These are phyloP conservation scores for Neofusicoccum kwambonambiense DNA, from an alignment of 2,329 filamentous ascomycete species.

Conservation along the genomic window DNA sequence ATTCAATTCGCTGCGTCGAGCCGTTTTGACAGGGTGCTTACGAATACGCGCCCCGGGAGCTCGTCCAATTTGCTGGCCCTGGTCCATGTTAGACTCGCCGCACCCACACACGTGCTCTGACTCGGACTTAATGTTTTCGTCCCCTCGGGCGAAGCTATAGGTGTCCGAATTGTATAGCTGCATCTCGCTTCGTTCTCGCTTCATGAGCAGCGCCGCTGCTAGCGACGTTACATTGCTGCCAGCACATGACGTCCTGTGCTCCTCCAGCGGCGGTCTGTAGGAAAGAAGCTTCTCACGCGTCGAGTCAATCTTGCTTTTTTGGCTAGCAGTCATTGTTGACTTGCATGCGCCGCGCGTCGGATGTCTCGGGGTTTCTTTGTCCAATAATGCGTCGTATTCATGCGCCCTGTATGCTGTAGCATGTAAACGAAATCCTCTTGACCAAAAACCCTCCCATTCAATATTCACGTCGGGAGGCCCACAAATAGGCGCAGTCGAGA, in stretches of 20 bases:
- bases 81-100: too few species aligned
- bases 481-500: not conserved
- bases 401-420: constrained; percentile 4
- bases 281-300: not conserved
- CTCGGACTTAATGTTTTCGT: too few species aligned
- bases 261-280: too few species aligned
- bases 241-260: not conserved
- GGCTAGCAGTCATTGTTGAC: not conserved
- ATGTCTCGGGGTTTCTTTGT: not conserved
- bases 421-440: not conserved
- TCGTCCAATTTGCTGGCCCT: too few species aligned
- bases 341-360: not conserved
- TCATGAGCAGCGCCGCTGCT: not conserved
- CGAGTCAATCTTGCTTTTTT: not conserved
- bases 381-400: constrained; percentile 6
- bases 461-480: not conserved
- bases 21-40: not conserved
- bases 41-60: not conserved
- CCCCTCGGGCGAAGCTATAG: not conserved
- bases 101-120: too few species aligned
- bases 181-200: not conserved
- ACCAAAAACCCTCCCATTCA: not conserved
- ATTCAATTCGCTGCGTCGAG: not conserved
- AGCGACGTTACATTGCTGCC: constrained; percentile 4
- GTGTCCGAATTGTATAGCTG: not conserved